Evolutionary conservation across 164 flowering plant genomes (phyloP), one percentile per base, ranked within the genome.

Genomic region (Liquidambar formosana): DNA sequence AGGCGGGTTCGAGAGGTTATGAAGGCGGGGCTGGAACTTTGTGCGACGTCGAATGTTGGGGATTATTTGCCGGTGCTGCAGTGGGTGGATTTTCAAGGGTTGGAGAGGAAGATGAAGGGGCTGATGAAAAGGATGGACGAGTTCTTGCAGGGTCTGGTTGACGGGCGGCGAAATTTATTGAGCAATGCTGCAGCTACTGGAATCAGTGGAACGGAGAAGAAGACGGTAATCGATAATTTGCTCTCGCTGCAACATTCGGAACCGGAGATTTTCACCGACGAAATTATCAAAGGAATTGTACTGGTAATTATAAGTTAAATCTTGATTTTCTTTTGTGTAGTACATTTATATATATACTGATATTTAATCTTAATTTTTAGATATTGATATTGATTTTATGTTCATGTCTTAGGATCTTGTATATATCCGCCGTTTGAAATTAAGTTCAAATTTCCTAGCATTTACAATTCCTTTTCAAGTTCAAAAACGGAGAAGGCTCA

Each of bases 201-300:
- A 25, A 27, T 33, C 5, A 25, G 43, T 8, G 33, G 11, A 9
- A 3, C 8, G 66, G 53, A 22, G 47, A 46, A 46, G 23, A 54
- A 75, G 18, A 65, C 73, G 16, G 65, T 75, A 57, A 64, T 75
- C 22, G 67, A 61, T 26, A 70, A 75, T 61, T 25, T 75, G 5
- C 69, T 71, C 1, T 15, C 19, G 1, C 12, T 64, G 56, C 74
- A 71, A 15, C 45, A 54, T 5, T 46, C 45, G 5, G 57, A 71
- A 25, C 74, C 74, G 2, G 69, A 71, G 14, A 57, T 57, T 25
- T 71, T 64, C 57, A 57, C 69, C 8, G 69, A 65, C n/a, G 18
- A 64, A 19, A 65, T 71, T 45, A 64, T 71, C 57, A 71, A 71
- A 26, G 74, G 74, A 10, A 43, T 71, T 56, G 19, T 71, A 21